A percentile compares a stretch with the other conserved stretches of the same genome.
These are phyloP conservation scores for Blastobotrys aristatus DNA, from an alignment of 1,139 yeast species.

Conservation along the genomic window DNA sequence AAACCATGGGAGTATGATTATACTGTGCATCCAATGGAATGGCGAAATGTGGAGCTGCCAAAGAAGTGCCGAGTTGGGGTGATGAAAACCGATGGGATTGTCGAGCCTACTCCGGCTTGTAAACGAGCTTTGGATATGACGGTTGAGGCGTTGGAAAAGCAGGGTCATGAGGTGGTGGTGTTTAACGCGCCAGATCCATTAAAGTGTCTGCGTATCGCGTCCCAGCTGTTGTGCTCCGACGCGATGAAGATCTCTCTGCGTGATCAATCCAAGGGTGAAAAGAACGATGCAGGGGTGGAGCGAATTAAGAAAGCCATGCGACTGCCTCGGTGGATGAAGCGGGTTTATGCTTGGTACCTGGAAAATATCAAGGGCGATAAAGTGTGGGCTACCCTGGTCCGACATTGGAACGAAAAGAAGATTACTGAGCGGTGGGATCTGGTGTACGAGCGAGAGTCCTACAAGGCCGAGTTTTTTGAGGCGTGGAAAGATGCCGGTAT, in stretches of 20 bases:
- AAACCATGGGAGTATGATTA: constrained; percentile 68
- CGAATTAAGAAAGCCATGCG: constrained; percentile 32
- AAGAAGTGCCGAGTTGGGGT: constrained; percentile 46
- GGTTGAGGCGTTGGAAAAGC: constrained; percentile 42
- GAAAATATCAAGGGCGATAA: constrained; percentile 34
- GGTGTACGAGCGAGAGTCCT: constrained; percentile 38
- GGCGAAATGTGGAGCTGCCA: constrained; percentile 50
- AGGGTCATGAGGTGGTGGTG: constrained; percentile 58
- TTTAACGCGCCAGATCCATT: constrained; percentile 47
- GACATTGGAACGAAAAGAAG: constrained; percentile 37
- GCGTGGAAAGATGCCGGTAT: constrained; percentile 36
- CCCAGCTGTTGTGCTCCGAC: constrained; percentile 37
- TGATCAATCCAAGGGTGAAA: constrained; percentile 34
- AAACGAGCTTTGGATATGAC: constrained; percentile 47
- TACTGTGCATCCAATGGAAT: constrained; percentile 50
- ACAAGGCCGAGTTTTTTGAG: constrained; percentile 35
- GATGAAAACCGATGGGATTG: constrained; percentile 41
- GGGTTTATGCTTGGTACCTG: constrained; percentile 36
- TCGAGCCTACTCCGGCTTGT: constrained; percentile 60
- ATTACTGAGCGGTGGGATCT: constrained; percentile 38
- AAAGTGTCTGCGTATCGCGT: constrained; percentile 37
- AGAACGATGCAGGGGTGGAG: constrained; percentile 37
- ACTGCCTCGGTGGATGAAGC: constrained; percentile 36
- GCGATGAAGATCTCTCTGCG: constrained; percentile 34
- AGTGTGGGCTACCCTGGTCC: constrained; percentile 39